These are phyloP conservation scores for Brassica hybrid DNA, from an alignment of 441 rosid species.

Conservation along the genomic window DNA sequence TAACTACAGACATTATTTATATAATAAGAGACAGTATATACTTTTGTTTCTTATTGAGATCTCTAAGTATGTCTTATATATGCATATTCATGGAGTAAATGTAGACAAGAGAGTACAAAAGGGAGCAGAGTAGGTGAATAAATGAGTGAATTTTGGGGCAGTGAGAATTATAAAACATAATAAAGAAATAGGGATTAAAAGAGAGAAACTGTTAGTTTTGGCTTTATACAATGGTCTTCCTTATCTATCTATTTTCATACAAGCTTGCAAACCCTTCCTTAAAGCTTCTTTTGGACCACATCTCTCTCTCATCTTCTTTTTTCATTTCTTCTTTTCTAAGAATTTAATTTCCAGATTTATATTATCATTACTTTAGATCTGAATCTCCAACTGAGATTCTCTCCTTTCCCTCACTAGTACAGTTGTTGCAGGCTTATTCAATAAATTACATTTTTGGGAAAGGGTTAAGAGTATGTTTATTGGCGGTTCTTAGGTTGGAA, in stretches of 20 bases:
- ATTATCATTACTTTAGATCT: constrained; percentile 59
- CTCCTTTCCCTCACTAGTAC: constrained; percentile 27
- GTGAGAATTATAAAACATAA: constrained; percentile 27
- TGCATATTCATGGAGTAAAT: constrained; percentile 7
- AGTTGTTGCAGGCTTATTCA: constrained; percentile 24
- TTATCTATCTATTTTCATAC: constrained; percentile 51
- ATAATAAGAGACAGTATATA: background rate
- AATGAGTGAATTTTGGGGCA: constrained; percentile 38
- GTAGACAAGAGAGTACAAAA: constrained; percentile 27
- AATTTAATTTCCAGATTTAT: constrained; percentile 35
- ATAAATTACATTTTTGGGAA: constrained; percentile 12
- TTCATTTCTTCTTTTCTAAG: constrained; percentile 11
- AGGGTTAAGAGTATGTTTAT: background rate
- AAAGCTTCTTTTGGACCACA: constrained; percentile 59
- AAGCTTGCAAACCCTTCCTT: constrained; percentile 44
- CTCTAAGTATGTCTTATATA: background rate
- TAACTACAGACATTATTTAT: background rate
- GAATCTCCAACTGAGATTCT: constrained; percentile 74
- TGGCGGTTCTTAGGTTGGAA: no score
- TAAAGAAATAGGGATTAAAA: background rate
- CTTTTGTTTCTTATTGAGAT: background rate
- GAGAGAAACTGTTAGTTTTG: constrained; percentile 61
- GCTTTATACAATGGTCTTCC: constrained; percentile 65
- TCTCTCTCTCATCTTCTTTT: constrained; percentile 3
- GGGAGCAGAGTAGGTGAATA: constrained; percentile 45